Base-by-base conservation (phyloP, 2,329 filamentous ascomycete species). In the Ophiostoma sp. region DNA sequence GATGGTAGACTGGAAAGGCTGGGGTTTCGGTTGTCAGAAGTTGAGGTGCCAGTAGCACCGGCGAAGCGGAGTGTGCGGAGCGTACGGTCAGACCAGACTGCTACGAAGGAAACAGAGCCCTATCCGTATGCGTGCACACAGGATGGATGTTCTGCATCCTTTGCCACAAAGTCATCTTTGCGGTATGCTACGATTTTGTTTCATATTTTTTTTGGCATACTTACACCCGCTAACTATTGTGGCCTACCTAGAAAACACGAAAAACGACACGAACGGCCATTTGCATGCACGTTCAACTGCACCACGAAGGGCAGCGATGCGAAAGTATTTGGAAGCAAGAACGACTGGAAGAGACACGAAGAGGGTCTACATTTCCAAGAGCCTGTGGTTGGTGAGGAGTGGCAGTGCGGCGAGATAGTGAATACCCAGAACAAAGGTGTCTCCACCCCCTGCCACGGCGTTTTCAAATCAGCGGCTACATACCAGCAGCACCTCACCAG, bases 311-410 rank as follows among this genome's bases (percentile, higher is more conserved):
- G 82, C 36, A 36, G 42, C 28, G 42, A 69, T 8, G 11, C 52
- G 68, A 94, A 93, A 78, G 85, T 80, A 0, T 97, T 97, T 77
- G 95, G 95, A n/a, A 95, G 92, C 81, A 97, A 97, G 79, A 95
- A 94, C 74, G 95, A 98, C 81, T 98, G 90, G 95, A 97, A 97
- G 80, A 89, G 95, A 1, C 95, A 98, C 78, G 95, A 98, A 79
- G 92, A 90, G 76, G 90, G 88, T 19, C 92, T 95, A 78, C 94
- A 97, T 80, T 89, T 88, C 17, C 25, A 15, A 5, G 1, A 5
- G 4, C 17, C 22, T 1, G 17, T 36, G 12, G 4, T 5, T 36
- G 25, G 45, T 4, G 64, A 72, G 78, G 86, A 87, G 66, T 97
- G 92, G 90, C 88, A 88, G 39, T 97, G 94, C 79, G 84, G 87